Evolutionary conservation across 116 monocot genomes (phyloP), one percentile per base, ranked within the genome.

Genomic region (Dioscorea cayenensis): DNA sequence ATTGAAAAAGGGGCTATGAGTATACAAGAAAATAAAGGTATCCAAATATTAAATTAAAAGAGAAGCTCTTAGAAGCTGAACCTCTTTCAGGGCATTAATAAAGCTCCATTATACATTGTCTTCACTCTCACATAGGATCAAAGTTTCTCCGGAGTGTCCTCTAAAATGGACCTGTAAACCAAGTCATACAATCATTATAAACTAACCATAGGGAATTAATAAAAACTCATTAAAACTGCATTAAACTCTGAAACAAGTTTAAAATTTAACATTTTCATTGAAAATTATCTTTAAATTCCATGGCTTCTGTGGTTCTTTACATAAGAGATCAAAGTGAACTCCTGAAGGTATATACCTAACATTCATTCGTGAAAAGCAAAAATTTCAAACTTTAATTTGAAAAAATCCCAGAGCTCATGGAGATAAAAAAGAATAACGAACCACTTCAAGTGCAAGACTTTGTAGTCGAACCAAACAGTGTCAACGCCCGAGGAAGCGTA

Each of bases 11-110:
- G 3, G 55, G 5, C n/a, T 55, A 0, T 55, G n/a, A 19, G 55
- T 55, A 18, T 55, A 16, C 2, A 14, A 10, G 43, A 55, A 5
- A 55, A 55, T n/a, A 55, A 55, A 55, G 2, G 55, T 55, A 6
- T 55, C 16, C 13, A 68, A 38, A 49, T 49, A 49, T 5, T 22
- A 35, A 14, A 36, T 66, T 36, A 23, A 66, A 19, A 63, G 38
- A 70, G 43, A 55, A 69, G 29, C 48, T 29, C 17, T 63, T 8
- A 74, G 17, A 75, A 69, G 66, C 28, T 71, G 73, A 29, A 96
- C 96, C 96, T 96, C 96, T 82, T 96, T 96, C 68, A 96, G 60
- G 72, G 96, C 87, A 81, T 96, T 92, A 28, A 96, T 96, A 66
- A 86, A 96, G 81, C 88, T 88, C 92, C 96, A 90, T 65, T 96